A percentile compares a stretch with the other conserved stretches of the same genome.
Evolutionary conservation across 2,329 filamentous ascomycete genomes (phyloP).

Genomic region (Corniculantispora saksenae): DNA sequence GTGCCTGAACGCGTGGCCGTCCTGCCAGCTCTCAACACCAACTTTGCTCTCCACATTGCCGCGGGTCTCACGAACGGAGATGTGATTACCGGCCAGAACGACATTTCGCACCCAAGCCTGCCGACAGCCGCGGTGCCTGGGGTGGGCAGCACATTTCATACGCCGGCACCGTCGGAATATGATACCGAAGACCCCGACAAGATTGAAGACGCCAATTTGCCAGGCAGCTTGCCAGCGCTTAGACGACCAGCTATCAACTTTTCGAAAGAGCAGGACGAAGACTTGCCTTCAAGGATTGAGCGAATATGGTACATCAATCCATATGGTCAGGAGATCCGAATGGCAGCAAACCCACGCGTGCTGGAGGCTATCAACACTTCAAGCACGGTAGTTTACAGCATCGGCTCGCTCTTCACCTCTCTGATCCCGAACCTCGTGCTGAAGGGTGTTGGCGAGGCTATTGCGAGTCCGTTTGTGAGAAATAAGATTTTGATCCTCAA

Average conservation of each 20-base stretch:
- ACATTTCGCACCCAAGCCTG: constrained; percentile 80
- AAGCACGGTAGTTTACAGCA: constrained; percentile 80
- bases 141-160: constrained; percentile 28
- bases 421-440: constrained; percentile 82
- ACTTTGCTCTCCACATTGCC: constrained; percentile 93
- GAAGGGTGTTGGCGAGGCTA: constrained; percentile 66
- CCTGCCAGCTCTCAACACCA: constrained; percentile 88
- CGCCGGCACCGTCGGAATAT: constrained; percentile 39
- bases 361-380: constrained; percentile 65
- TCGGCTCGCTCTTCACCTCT: constrained; percentile 91
- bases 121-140: constrained; percentile 51
- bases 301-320: constrained; percentile 97
- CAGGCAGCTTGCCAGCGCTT: constrained; percentile 77
- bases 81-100: constrained; percentile 86
- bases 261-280: constrained; percentile 73
- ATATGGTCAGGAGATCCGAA: constrained; percentile 93
- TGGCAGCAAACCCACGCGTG: constrained; percentile 79
- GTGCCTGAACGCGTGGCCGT: constrained; percentile 76
- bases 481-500: constrained; percentile 86
- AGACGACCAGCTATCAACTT: constrained; percentile 81
- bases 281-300: constrained; percentile 75
- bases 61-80: constrained; percentile 76
- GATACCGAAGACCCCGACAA: constrained; percentile 59
- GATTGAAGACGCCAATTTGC: constrained; percentile 78
- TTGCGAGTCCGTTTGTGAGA: constrained; percentile 44